Evolutionary conservation across 768 basidiomycete genomes (phyloP), one percentile per base, ranked within the genome.

Genomic region (Tulasnella sp.): DNA sequence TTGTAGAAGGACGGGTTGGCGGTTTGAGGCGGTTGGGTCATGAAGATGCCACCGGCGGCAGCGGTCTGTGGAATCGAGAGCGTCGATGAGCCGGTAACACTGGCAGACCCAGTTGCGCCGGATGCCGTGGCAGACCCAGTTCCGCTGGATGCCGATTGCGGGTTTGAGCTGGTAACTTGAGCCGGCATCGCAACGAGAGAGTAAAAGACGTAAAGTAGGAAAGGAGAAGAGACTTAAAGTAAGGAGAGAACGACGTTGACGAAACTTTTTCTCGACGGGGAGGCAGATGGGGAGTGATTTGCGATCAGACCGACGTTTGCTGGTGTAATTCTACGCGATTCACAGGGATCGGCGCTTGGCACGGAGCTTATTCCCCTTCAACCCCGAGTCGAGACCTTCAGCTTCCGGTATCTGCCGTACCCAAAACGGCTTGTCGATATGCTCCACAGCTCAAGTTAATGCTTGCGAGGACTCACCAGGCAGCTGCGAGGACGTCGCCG

Each of bases 1-100:
- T 95, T 94, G 84, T 88, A 96, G 83, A 87, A 96, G 29, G 92
- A 91, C 2, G 90, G 89, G 39, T 88, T 86, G 37, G 81, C 83
- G 9, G 90, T 90, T 75, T 88, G 86, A 0, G 92, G 90, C 0
- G 95, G 95, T 78, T 91, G 86, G 59, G 91, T 92, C 78, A 93
- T 86, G 73, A 86, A 84, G 67, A 92, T 78, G n/a, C 85, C 83
- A 26, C 91, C 80, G 11, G 76, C 76, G 16, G 79, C 76, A 62
- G 75, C 75, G 14, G 76, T 77, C 59, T 73, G 71, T 8, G 76
- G 75, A 40, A 76, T 76, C 35, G 70, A 40, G 64, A 72, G 29
- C 7, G 65, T 62, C 39, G 52, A 47, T 69, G 52, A 52, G 34
- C 69, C 29, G 1, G 29, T 39, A n/a, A 42, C 69, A 26, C 34